Evolutionary conservation across 208 protist species (phyloP), one percentile per base, ranked within the genome.

Genomic region (Phytomonas sp.): DNA sequence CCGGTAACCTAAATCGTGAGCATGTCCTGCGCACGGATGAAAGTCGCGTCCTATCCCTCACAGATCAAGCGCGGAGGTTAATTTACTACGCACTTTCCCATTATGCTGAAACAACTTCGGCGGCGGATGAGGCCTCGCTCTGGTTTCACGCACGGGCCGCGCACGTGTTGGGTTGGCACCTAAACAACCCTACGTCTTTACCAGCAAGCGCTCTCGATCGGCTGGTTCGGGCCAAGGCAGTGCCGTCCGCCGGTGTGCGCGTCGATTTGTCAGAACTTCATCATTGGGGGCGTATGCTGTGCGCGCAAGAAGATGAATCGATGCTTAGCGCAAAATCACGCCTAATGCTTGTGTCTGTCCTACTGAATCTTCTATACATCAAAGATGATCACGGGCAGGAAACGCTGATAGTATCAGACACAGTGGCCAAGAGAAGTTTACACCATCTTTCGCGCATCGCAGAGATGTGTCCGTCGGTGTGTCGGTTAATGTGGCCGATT

Each of bases 291-390:
- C 40, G 40, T 51, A 51, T 72, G 29, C 66, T 89, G 4, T 78
- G 73, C 74, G 75, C 81, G 6, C 67, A 71, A 31, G 65, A 43
- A 23, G 66, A 77, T n/a, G 68, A 64, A 40, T 89, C 84, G 17
- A 79, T 89, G 74, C 71, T 87, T 29, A 82, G 75, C 62, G 31
- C 76, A 17, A 74, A 70, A 59, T 84, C 78, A 73, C 76, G 76
- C 8, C 79, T 88, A 34, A 80, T 70, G 33, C 77, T 93, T 32
- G 64, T 88, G 23, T 77, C 79, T 30, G 70, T 84, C 69, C 70
- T 96, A 64, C 77, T 96, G 13, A 87, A 85, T n/a, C 77, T 88
- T 9, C 84, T 93, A 62, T 79, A 83, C 31, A 53, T 80, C 32
- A 76, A 77, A 53, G 85, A 88, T 51, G 78, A 80, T 7, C 78